Conservation (phyloP, 345 rosid species). For the Mangifera indica region DNA sequence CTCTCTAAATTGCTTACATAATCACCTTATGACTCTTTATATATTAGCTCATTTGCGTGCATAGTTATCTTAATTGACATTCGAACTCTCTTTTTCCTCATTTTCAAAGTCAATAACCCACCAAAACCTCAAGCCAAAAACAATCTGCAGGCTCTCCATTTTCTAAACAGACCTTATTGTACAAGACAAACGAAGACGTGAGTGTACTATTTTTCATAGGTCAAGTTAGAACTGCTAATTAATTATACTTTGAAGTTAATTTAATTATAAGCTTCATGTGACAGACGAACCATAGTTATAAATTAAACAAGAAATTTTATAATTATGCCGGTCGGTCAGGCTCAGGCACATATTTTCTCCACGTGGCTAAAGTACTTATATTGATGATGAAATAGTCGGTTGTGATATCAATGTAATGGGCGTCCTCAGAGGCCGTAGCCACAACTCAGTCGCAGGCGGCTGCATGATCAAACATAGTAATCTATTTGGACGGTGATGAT, state of each 20-base stretch:
- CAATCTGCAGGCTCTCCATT: too few species aligned
- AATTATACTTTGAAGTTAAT: background rate
- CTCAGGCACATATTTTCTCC: constrained; percentile 19
- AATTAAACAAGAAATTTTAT: too few species aligned
- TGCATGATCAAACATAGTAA: background rate
- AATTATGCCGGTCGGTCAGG: constrained; percentile 25
- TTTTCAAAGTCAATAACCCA: too few species aligned
- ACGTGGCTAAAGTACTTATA: constrained; percentile 22
- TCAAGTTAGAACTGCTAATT: constrained; percentile 1
- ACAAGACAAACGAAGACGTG: background rate
- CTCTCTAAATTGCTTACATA: too few species aligned
- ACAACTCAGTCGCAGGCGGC: background rate
- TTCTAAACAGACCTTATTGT: too few species aligned
- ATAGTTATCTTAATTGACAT: too few species aligned
- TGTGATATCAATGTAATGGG: constrained; percentile 20
- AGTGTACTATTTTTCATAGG: background rate
- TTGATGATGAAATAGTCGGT: constrained; percentile 43
- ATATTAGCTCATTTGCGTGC: too few species aligned
- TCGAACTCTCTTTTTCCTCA: too few species aligned
- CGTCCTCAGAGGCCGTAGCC: background rate
- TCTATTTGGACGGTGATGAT: constrained; percentile 20
- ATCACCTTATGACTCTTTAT: too few species aligned
- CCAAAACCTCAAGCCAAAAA: too few species aligned
- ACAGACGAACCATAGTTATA: background rate
- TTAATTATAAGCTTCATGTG: background rate